phyloP scores from a whole-genome alignment of 495 filamentous ascomycete species.

The Penicillium cosmopolitanum region DNA sequence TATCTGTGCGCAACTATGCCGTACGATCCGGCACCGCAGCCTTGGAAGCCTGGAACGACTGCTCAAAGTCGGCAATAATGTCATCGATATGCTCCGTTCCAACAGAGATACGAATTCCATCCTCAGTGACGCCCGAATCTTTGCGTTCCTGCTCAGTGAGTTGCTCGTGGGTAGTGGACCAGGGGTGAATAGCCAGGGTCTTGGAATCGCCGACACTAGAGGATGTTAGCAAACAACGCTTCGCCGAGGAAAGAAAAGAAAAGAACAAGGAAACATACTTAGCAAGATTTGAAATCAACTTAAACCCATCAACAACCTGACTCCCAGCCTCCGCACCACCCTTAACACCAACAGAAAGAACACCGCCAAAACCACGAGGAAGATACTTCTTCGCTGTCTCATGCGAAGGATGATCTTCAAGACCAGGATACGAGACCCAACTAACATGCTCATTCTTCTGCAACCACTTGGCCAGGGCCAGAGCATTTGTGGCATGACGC shows the following conservation, averaged over 20 bases:
- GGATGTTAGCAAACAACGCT: constrained; percentile 14
- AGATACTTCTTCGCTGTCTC: constrained; percentile 88
- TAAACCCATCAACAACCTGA: constrained; percentile 91
- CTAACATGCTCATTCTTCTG: constrained; percentile 79
- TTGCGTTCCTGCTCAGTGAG: constrained; percentile 80
- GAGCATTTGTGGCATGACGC: constrained; percentile 83
- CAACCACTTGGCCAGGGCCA: constrained; percentile 82
- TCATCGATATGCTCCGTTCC: constrained; percentile 98
- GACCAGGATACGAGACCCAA: constrained; percentile 94
- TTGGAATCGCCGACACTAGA: constrained; percentile 68
- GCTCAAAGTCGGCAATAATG: constrained; percentile 94
- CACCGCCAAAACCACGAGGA: constrained; percentile 84
- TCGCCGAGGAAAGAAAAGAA: background rate
- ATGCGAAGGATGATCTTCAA: constrained; percentile 81
- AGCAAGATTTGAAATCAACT: constrained; percentile 90
- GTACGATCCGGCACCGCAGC: constrained; percentile 33
- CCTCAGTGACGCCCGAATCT: constrained; percentile 85
- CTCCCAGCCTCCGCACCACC: constrained; percentile 80
- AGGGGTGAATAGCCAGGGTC: constrained; percentile 95
- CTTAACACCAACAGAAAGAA: constrained; percentile 91
- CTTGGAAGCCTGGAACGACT: constrained; percentile 73
- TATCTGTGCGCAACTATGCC: too few relatives aligned
- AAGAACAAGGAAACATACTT: constrained; percentile 55
- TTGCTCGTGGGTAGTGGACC: constrained; percentile 96
- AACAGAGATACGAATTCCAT: constrained; percentile 94